Percentiles rank a stretch among this genome's conserved stretches.
Conservation (phyloP, 2,329 filamentous ascomycete genomes). For the Allantophomopsis cytisporea region DNA sequence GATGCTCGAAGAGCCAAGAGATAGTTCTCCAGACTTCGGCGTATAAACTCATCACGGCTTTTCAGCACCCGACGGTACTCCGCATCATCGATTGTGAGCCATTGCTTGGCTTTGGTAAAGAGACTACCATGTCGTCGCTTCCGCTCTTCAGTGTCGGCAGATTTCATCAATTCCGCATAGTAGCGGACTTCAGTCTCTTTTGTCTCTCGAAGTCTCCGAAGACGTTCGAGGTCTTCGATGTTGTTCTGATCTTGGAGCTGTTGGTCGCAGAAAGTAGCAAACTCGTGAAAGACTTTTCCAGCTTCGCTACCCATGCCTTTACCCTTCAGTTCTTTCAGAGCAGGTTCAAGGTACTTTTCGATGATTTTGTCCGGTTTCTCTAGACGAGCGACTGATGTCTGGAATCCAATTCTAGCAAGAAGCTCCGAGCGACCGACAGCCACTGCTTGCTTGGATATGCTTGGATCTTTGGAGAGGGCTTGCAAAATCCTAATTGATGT, state of each 20-base stretch:
- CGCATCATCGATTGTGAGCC: constrained; percentile 80
- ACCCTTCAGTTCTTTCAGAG: constrained; percentile 67
- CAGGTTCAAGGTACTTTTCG: constrained; percentile 70
- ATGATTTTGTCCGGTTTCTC: constrained; percentile 89
- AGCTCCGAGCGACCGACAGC: constrained; percentile 63
- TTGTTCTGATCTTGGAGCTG: constrained; percentile 81
- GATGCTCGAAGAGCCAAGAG: constrained; percentile 72
- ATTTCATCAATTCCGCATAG: constrained; percentile 44
- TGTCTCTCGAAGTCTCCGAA: constrained; percentile 65
- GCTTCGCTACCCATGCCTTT: constrained; percentile 57
- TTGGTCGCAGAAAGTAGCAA: constrained; percentile 88
- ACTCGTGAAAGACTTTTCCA: constrained; percentile 85
- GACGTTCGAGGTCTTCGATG: constrained; percentile 69
- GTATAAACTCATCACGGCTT: constrained; percentile 71
- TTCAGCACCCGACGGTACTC: constrained; percentile 70
- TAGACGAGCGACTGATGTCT: constrained; percentile 77
- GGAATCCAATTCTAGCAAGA: constrained; percentile 76
- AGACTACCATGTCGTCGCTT: constrained; percentile 44
- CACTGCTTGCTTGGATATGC: constrained; percentile 56
- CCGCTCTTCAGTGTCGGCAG: constrained; percentile 27
- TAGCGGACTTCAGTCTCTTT: constrained; percentile 72
- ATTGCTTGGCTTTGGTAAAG: constrained; percentile 63
- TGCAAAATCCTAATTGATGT: constrained; percentile 84
- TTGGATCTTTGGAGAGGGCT: constrained; percentile 47
- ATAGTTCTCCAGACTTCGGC: constrained; percentile 86